phyloP scores from a whole-genome alignment of 2,329 filamentous ascomycete genomes.

The Nannizzia gypsea region DNA sequence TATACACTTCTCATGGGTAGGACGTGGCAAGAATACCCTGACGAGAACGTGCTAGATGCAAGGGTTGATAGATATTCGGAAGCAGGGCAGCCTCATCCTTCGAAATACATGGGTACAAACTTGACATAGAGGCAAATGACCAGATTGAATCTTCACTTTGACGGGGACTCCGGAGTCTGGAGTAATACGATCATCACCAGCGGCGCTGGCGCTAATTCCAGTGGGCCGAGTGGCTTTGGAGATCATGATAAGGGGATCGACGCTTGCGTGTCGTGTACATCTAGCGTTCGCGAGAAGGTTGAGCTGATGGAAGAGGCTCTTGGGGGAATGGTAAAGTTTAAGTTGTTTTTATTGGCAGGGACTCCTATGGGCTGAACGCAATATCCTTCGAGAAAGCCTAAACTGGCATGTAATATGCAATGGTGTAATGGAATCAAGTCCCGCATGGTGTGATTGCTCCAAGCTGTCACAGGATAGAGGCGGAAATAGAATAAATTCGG shows the following conservation, averaged over 20 bases:
- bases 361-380: background rate
- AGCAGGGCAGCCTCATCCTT: background rate
- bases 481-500: background rate
- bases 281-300: background rate
- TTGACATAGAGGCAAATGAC: background rate
- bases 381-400: background rate
- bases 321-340: background rate
- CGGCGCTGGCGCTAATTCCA: background rate
- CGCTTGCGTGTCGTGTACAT: background rate
- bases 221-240: background rate
- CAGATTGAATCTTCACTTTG: background rate
- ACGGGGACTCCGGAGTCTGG: background rate
- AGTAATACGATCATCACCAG: background rate
- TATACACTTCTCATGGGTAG: background rate
- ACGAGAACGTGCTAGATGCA: background rate
- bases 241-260: background rate
- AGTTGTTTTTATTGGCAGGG: background rate
- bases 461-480: background rate
- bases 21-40: background rate
- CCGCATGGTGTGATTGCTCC: background rate
- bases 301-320: background rate
- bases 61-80: background rate
- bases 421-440: background rate
- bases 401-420: background rate
- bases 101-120: background rate